Percentiles rank a stretch among this genome's conserved stretches.
Evolutionary conservation across 2,329 filamentous ascomycete genomes (phyloP).

Genomic region (Exophiala dermatitidis): DNA sequence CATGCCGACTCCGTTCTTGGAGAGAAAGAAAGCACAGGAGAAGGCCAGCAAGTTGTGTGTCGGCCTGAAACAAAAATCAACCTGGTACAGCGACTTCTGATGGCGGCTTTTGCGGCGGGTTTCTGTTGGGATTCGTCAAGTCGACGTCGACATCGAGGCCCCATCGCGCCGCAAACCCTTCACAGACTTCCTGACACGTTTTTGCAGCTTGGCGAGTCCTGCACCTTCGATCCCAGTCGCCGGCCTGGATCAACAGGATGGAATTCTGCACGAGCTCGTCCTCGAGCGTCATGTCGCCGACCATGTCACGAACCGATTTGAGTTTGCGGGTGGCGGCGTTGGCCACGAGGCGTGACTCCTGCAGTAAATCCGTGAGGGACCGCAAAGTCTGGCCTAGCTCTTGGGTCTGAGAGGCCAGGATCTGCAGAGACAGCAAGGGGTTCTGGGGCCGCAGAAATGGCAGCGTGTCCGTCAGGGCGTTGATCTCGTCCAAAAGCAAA

Average conservation of each 20-base stretch:
- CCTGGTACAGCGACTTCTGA: conserved; percentile 3
- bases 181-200: conserved; percentile 80
- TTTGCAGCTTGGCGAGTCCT: conserved; percentile 70
- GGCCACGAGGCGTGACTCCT: conserved; percentile 87
- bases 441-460: conserved; percentile 42
- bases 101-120: background rate
- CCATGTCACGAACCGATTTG: conserved; percentile 73
- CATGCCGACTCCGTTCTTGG: no score
- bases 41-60: no score
- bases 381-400: conserved; percentile 74
- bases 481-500: conserved; percentile 50
- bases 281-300: conserved; percentile 76
- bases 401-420: conserved; percentile 62
- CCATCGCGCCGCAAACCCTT: conserved; percentile 64
- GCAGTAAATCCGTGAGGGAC: conserved; percentile 80
- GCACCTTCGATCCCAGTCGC: conserved; percentile 74
- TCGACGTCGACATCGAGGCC: conserved; percentile 20
- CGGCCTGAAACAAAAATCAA: no score
- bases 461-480: conserved; percentile 46
- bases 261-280: conserved; percentile 77
- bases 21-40: no score
- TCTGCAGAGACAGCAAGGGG: conserved; percentile 58
- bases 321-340: conserved; percentile 72
- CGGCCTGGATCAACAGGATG: conserved; percentile 69
- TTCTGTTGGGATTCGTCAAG: background rate